A percentile compares a stretch with the other conserved stretches of the same genome.
Conservation (phyloP, 352 stramenopile species). For the Phytophthora agathidicida region DNA sequence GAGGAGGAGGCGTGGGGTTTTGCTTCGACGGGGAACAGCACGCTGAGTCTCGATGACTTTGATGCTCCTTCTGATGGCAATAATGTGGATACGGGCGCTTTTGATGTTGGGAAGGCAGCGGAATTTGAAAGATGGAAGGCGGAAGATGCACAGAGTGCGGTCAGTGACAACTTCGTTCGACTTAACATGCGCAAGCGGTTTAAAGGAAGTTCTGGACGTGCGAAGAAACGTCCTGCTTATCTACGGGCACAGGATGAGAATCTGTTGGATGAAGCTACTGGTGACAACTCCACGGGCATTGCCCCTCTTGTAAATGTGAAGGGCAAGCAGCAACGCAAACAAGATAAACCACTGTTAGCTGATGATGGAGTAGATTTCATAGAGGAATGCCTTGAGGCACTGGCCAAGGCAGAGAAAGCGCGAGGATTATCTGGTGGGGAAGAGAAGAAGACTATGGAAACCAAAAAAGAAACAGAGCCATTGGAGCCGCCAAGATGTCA, state of each 20-base stretch:
- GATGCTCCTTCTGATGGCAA: slow-evolving; percentile 16
- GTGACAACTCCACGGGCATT: slow-evolving; percentile 17
- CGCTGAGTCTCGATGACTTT: slow-evolving; percentile 50
- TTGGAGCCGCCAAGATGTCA: slow-evolving; percentile 62
- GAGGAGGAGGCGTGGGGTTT: slow-evolving; percentile 40
- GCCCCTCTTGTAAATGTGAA: slow-evolving; percentile 31
- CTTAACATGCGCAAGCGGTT: slow-evolving; percentile 83
- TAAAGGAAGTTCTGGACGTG: slow-evolving; percentile 67
- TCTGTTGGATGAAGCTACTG: slow-evolving; percentile 23
- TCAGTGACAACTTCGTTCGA: slow-evolving; percentile 84
- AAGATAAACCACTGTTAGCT: slow-evolving; percentile 22
- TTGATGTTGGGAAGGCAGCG: slow-evolving; percentile 14
- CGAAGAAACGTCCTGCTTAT: slow-evolving; percentile 74
- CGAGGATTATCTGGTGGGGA: slow-evolving; percentile 3
- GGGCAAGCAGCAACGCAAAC: slow-evolving; percentile 33
- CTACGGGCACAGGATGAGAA: slow-evolving; percentile 46
- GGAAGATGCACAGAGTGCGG: slow-evolving; percentile 46
- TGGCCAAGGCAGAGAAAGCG: slow-evolving; percentile 46
- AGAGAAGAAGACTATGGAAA: background rate
- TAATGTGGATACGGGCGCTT: background rate
- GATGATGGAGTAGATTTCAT: slow-evolving; percentile 82
- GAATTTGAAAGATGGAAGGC: slow-evolving; percentile 70
- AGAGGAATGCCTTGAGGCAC: slow-evolving; percentile 72
- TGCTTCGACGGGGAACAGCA: slow-evolving; percentile 28
- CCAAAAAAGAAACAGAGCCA: slow-evolving; percentile 11